Evolutionary conservation across 2,329 filamentous ascomycete genomes (phyloP), one percentile per base, ranked within the genome.

Genomic region (Colletotrichum euphorbiae): DNA sequence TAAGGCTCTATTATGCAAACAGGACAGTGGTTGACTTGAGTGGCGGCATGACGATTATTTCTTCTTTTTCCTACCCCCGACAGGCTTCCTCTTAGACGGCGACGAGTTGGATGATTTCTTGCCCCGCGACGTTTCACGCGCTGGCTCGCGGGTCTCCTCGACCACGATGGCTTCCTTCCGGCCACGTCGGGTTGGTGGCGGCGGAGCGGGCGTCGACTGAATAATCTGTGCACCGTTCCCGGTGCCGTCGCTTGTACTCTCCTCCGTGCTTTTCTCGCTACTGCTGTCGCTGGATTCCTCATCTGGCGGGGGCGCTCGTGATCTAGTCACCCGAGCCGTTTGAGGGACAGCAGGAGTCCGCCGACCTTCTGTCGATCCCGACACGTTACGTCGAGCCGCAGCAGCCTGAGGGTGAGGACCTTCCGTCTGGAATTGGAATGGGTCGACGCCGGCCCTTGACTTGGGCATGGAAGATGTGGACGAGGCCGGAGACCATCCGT

Each of bases 351-450:
- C 66, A 42, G 71, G 68, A 28, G 71, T 69, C 45, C 75, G 73
- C 36, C 77, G 73, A 64, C 74, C 50, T 6, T 79, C 78, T 1
- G 74, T 69, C 38, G 78, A 73, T n/a, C 79, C 80, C 15, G 79
- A 78, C 15, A 75, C 73, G 56, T 79, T 77, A 58, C 80, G 78
- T 71, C 79, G 79, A 70, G 77, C 75, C 58, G 74, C 75, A 59
- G 75, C 70, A 33, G 77, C 73, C 59, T 78, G 76, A 60, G 75
- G 76, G 36, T 80, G 81, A 40, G 83, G 74, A 12, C 81, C 83
- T 21, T 77, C 78, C 4, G 82, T 84, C 76, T 87, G 84, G 73
- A 83, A 88, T 69, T 82, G 80, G 67, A 88, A 88, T 4, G 86
- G 85, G 67, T 88, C 83, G 13, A 78, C 63, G 4, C 70, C 71